Evolutionary conservation across 805 yeast genomes (phyloP).

Genomic region (Kurtzmaniella fragi): DNA sequence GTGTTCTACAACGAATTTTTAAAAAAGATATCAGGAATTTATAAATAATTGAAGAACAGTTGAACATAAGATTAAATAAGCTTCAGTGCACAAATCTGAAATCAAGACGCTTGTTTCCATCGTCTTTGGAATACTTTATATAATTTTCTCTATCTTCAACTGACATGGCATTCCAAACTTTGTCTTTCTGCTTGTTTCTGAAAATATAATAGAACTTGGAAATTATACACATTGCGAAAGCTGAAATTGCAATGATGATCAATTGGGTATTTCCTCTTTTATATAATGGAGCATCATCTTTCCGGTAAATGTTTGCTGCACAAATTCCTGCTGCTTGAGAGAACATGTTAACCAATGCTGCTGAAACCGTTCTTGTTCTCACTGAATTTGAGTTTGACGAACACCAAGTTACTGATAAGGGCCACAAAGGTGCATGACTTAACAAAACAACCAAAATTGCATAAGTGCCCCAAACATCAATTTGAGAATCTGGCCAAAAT

Average conservation of each 20-base stretch:
- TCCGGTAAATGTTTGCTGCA: conserved; percentile 52
- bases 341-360: conserved; percentile 61
- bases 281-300: conserved; percentile 56
- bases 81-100: conserved; percentile 27
- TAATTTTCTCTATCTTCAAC: conserved; percentile 48
- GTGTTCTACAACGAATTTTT: too few relatives aligned
- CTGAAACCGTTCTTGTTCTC: conserved; percentile 58
- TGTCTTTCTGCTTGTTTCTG: conserved; percentile 41
- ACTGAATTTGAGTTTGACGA: conserved; percentile 61
- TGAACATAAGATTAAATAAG: too few relatives aligned
- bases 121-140: conserved; percentile 39
- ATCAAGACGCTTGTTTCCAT: conserved; percentile 58
- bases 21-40: too few relatives aligned
- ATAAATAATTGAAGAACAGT: too few relatives aligned
- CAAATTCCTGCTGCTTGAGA: conserved; percentile 55
- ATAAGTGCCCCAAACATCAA: conserved; percentile 38
- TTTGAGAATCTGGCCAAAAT: conserved; percentile 38
- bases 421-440: conserved; percentile 47
- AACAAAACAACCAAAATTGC: conserved; percentile 33
- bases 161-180: conserved; percentile 47
- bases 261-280: conserved; percentile 49
- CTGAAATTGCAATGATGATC: conserved; percentile 29
- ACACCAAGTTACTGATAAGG: conserved; percentile 55
- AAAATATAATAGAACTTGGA: conserved; percentile 34
- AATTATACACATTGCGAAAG: conserved; percentile 20